phyloP scores from a whole-genome alignment of 1,284 basidiomycete species.

The Schizopora paradoxa region DNA sequence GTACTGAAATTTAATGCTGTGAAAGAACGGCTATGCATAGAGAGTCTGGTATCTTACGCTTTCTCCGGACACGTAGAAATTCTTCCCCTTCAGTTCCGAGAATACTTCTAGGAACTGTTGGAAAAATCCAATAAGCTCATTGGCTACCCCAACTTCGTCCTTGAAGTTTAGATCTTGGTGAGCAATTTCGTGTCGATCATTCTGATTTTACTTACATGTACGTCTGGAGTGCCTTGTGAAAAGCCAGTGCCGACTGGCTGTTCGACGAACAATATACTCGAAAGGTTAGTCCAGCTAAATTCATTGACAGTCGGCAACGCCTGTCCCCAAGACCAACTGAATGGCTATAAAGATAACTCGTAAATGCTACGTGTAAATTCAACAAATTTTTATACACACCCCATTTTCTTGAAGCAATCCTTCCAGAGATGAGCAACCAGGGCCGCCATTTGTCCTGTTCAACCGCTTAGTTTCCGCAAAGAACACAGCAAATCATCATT shows the following conservation, averaged over 20 bases:
- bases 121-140: constrained; percentile 40
- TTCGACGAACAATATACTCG: constrained; percentile 76
- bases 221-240: constrained; percentile 66
- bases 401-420: constrained; percentile 82
- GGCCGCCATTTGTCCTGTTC: constrained; percentile 44
- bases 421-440: constrained; percentile 69
- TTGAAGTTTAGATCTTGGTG: constrained; percentile 23
- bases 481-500: constrained; percentile 9
- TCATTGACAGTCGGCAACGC: constrained; percentile 63
- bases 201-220: constrained; percentile 34
- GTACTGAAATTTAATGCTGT: constrained; percentile 17
- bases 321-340: constrained; percentile 63
- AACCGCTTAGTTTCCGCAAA: not conserved
- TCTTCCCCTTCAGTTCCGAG: constrained; percentile 63
- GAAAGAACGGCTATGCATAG: not conserved
- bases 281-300: constrained; percentile 78
- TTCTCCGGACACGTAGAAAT: constrained; percentile 63
- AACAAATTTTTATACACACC: constrained; percentile 35
- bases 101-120: constrained; percentile 74
- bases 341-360: constrained; percentile 39
- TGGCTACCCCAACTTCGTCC: constrained; percentile 63
- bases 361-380: constrained; percentile 14
- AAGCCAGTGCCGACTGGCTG: constrained; percentile 84
- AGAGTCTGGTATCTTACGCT: constrained; percentile 44
- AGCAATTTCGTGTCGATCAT: not conserved